Evolutionary conservation across 495 filamentous ascomycete species (phyloP).

Genomic region (Jackrogersella multiformis): DNA sequence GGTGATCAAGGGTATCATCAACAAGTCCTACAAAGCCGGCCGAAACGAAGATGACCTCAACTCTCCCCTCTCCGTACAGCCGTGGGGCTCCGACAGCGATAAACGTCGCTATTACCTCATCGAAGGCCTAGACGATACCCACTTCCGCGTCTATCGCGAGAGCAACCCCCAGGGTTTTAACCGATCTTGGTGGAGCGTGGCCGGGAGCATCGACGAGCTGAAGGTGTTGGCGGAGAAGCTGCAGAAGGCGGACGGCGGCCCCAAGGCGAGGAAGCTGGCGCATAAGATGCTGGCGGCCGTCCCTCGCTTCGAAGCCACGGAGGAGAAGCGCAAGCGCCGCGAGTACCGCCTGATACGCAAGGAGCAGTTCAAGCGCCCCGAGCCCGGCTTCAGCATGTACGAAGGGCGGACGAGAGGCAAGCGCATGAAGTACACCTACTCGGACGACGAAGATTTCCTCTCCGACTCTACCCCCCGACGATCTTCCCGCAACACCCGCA

Average conservation of each 20-base stretch:
- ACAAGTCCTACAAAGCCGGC: conserved; percentile 87
- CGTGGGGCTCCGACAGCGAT: conserved; percentile 91
- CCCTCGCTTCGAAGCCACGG: conserved; percentile 92
- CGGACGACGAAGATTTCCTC: conserved; percentile 80
- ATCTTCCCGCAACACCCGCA: conserved; percentile 77
- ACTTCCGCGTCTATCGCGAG: conserved; percentile 94
- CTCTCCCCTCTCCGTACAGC: conserved; percentile 90
- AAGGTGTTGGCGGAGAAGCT: conserved; percentile 77
- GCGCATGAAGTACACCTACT: conserved; percentile 94
- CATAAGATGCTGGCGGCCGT: conserved; percentile 82
- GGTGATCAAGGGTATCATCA: conserved; percentile 78
- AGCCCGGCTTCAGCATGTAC: conserved; percentile 90
- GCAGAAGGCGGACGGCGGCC: conserved; percentile 75
- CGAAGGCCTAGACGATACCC: conserved; percentile 92
- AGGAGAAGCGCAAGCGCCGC: conserved; percentile 93
- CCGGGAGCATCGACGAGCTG: conserved; percentile 89
- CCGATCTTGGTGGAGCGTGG: conserved; percentile 90
- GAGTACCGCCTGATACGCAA: conserved; percentile 90
- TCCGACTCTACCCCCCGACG: conserved; percentile 75
- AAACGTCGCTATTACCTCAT: conserved; percentile 94
- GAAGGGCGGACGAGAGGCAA: conserved; percentile 97
- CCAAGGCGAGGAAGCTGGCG: conserved; percentile 77
- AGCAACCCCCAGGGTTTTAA: conserved; percentile 82
- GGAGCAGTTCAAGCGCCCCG: conserved; percentile 85
- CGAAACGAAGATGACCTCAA: conserved; percentile 93